These are phyloP conservation scores for Mortierella sp. DNA, from an alignment of 371 early-diverging fungal genomes.

Conservation along the genomic window DNA sequence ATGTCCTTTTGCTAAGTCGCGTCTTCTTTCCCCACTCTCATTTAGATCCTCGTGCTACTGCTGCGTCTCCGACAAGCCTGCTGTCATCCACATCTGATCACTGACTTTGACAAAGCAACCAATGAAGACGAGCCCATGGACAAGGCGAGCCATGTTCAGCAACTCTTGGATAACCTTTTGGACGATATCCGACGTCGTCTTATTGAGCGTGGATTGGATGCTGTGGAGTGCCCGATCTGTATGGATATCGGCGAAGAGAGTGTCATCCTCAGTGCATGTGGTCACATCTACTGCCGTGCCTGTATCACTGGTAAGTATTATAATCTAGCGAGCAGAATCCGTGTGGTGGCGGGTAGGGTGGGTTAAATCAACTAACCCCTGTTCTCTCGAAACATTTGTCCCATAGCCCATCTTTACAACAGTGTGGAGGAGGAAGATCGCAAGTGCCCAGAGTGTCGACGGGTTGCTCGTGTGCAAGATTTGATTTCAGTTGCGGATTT, in stretches of 20 bases:
- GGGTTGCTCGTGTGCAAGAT: conserved; percentile 16
- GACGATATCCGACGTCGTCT: conserved; percentile 54
- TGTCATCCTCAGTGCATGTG: conserved; percentile 42
- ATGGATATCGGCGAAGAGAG: conserved; percentile 53
- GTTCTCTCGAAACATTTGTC: too few species aligned
- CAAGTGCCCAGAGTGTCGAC: conserved; percentile 50
- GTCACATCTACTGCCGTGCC: conserved; percentile 49
- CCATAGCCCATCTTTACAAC: conserved; percentile 34
- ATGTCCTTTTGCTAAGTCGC: too few species aligned
- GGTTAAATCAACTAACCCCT: too few species aligned
- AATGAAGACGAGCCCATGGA: conserved; percentile 55
- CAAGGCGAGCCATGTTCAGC: conserved; percentile 15
- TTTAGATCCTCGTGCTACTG: conserved; percentile 59
- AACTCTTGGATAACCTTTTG: conserved; percentile 25
- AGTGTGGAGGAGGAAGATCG: conserved; percentile 46
- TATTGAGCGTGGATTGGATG: conserved; percentile 62
- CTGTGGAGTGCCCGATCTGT: conserved; percentile 47
- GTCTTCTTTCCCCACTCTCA: not conserved
- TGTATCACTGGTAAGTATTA: conserved; percentile 37
- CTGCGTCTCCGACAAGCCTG: conserved; percentile 73
- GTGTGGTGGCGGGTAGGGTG: too few species aligned
- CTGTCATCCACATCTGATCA: conserved; percentile 77
- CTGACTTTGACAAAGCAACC: conserved; percentile 66
- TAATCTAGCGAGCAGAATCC: too few species aligned
- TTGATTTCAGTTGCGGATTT: conserved; percentile 39